phyloP scores from a whole-genome alignment of 257 asterid species.

The Solanum virginianum region DNA sequence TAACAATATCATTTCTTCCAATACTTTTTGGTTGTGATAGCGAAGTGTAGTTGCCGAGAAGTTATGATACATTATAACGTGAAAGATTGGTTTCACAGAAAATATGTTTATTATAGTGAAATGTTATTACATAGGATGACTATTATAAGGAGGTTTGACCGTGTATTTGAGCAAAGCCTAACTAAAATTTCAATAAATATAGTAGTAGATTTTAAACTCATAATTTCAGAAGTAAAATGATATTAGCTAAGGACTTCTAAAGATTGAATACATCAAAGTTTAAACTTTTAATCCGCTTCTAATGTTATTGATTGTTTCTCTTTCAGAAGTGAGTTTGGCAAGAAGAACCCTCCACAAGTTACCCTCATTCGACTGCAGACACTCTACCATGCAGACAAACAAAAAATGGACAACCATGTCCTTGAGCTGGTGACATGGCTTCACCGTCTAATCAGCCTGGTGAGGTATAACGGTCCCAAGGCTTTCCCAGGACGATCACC shows the following conservation, averaged over 20 bases:
- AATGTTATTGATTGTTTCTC: not conserved
- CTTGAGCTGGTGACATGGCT: slow-evolving; percentile 80
- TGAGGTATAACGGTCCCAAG: slow-evolving; percentile 42
- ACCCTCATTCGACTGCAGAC: slow-evolving; percentile 76
- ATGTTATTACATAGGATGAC: not conserved
- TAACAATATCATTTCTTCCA: not conserved
- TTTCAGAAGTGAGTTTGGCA: slow-evolving; percentile 73
- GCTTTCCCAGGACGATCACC: slow-evolving; percentile 47
- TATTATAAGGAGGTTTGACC: not conserved
- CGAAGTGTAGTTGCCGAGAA: not conserved
- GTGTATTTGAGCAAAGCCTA: not conserved
- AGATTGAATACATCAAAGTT: not conserved
- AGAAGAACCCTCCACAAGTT: slow-evolving; percentile 28
- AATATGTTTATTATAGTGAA: not conserved
- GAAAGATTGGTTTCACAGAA: not conserved
- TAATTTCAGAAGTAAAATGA: not conserved
- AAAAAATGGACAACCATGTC: slow-evolving; percentile 53
- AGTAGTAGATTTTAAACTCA: not conserved
- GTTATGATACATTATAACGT: not conserved
- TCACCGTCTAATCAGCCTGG: slow-evolving; percentile 62
- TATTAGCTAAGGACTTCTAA: not conserved
- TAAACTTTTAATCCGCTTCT: not conserved
- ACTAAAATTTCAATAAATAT: not conserved
- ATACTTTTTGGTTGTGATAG: not conserved
- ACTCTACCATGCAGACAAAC: slow-evolving; percentile 77